Conservation (phyloP, 1,284 basidiomycete species). For the Ustilago trichophora region DNA sequence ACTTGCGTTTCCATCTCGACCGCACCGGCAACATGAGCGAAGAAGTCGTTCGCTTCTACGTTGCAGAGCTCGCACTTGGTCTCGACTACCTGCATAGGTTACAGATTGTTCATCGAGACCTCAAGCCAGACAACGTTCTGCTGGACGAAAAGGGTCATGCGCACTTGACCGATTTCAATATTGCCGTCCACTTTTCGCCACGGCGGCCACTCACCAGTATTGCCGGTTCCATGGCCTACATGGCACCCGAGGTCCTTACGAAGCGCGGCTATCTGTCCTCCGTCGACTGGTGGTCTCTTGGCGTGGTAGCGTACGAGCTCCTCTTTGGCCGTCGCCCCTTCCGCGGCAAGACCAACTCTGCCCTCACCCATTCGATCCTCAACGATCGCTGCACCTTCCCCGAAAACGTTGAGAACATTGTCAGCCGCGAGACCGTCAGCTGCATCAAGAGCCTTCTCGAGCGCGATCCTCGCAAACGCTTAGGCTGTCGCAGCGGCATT, state of each 20-base stretch:
- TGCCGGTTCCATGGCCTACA: slow-evolving; percentile 90
- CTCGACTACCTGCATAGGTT: slow-evolving; percentile 88
- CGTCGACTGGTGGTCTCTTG: slow-evolving; percentile 62
- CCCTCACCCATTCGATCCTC: slow-evolving; percentile 58
- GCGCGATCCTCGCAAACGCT: slow-evolving; percentile 80
- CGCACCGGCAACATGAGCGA: slow-evolving; percentile 80
- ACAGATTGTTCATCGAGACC: slow-evolving; percentile 80
- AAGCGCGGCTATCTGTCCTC: slow-evolving; percentile 59
- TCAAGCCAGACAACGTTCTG: slow-evolving; percentile 97
- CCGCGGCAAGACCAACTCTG: slow-evolving; percentile 60
- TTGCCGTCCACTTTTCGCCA: slow-evolving; percentile 94
- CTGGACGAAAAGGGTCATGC: slow-evolving; percentile 91
- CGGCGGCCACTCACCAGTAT: slow-evolving; percentile 85
- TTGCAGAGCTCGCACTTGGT: slow-evolving; percentile 85
- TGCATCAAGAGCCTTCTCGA: slow-evolving; percentile 73
- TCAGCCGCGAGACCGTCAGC: slow-evolving; percentile 45
- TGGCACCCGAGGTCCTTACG: slow-evolving; percentile 70
- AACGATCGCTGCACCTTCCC: slow-evolving; percentile 59
- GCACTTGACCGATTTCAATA: slow-evolving; percentile 97
- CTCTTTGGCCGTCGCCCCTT: slow-evolving; percentile 60
- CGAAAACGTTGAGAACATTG: slow-evolving; percentile 59
- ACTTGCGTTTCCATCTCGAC: slow-evolving; percentile 91
- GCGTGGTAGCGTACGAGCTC: slow-evolving; percentile 59
- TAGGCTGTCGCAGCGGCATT: slow-evolving; percentile 81
- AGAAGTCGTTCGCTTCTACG: slow-evolving; percentile 84